Conservation (phyloP, 169 alveolate species). For the Theileria equi region DNA sequence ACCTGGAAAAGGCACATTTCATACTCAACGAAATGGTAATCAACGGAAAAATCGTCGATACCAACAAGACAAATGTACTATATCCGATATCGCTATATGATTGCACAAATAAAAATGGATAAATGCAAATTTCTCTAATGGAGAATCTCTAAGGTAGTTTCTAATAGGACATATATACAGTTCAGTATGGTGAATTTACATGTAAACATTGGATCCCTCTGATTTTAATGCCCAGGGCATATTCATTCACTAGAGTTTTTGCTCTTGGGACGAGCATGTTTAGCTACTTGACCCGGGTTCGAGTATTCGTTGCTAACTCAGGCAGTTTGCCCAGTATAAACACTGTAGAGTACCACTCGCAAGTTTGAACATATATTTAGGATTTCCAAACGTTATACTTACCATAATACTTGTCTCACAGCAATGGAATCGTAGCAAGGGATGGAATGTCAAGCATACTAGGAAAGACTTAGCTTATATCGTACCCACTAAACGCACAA, state of each 20-base stretch:
- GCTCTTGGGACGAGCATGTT: not conserved
- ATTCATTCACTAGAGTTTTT: not conserved
- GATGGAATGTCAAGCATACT: no score
- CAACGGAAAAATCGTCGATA: slow-evolving; percentile 91
- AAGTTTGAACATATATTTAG: no score
- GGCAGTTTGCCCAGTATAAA: no score
- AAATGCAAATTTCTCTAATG: no score
- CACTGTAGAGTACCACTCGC: no score
- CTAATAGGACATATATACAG: not conserved
- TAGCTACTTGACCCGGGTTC: no score
- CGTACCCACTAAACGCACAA: no score
- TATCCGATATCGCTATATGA: slow-evolving; percentile 42
- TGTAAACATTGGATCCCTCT: not conserved
- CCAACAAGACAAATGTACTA: slow-evolving; percentile 86
- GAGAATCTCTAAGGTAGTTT: not conserved
- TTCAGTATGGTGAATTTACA: not conserved
- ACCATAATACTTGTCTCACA: no score
- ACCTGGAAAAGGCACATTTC: slow-evolving; percentile 97
- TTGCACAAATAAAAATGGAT: not conserved
- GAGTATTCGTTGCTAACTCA: no score
- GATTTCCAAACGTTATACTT: no score
- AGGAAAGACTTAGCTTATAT: no score
- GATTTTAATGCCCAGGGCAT: not conserved
- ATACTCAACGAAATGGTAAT: slow-evolving; percentile 95
- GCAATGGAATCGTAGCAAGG: no score